Conservation (phyloP, 768 basidiomycete species). For the Leccinum subgranulosum region DNA sequence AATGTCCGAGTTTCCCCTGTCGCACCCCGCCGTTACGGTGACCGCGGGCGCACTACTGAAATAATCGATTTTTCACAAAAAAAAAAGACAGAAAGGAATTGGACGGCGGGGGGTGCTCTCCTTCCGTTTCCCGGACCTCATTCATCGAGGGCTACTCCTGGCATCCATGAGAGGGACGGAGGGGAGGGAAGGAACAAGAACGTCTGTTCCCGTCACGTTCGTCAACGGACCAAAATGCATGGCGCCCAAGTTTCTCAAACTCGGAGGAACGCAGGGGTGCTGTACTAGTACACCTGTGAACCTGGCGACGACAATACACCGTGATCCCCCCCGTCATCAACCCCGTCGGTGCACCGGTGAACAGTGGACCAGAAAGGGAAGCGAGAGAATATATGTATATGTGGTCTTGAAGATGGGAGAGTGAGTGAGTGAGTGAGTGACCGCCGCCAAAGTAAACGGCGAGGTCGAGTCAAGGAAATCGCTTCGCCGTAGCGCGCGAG, state of each 20-base stretch:
- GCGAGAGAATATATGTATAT: background rate
- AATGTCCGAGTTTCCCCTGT: background rate
- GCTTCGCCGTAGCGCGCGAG: slow-evolving; percentile 8
- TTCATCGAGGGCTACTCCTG: background rate
- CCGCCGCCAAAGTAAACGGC: background rate
- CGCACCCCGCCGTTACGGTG: background rate
- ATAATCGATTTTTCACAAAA: background rate
- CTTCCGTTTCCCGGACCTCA: background rate
- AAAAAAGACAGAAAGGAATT: background rate
- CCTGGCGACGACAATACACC: background rate
- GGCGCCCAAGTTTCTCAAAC: background rate
- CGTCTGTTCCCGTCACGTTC: background rate
- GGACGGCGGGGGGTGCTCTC: too few species aligned
- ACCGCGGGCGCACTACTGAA: background rate
- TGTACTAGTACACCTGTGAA: background rate
- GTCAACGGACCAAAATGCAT: background rate
- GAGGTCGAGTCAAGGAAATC: background rate
- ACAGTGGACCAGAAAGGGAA: background rate
- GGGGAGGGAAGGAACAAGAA: too few species aligned
- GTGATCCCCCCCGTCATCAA: background rate
- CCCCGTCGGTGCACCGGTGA: background rate
- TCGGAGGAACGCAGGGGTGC: background rate
- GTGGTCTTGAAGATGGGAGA: background rate
- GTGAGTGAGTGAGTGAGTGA: background rate
- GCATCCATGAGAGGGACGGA: background rate